Base-by-base conservation (phyloP, 2,329 filamentous ascomycete genomes). In the Proliferodiscus dingleyae region DNA sequence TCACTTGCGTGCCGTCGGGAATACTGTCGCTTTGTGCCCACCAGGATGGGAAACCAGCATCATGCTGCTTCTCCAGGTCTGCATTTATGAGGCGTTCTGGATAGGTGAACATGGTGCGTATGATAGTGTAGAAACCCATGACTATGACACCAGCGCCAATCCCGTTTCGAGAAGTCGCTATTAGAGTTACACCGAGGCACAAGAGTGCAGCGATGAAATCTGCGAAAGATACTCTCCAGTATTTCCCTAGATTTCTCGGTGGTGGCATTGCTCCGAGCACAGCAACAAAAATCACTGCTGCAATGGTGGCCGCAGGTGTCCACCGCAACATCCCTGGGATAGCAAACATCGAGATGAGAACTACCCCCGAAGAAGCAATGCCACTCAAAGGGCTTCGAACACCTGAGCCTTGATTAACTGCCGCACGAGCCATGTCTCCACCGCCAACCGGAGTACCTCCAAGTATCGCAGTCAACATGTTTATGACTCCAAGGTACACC, bases 131-230 rank as follows among this genome's bases (percentile, higher is more conserved):
- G 19, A 46, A 8, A n/a, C 47, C 32, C 42, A 49, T 48, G 39
- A 55, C 49, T 15, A 39, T 16, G 13, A 56, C 5, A 8, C 50
- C 50, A 2, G 38, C 18, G 5, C 37, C 43, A n/a, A 55, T 41
- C 9, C 80, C 81, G 28, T 77, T 69, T 53, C 82, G 77, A 1
- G 76, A 78, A 0, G 72, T 75, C 2, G 75, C 73, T 54, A 83
- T 81, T 8, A 84, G 71, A 0, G 78, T 80, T 3, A 83, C 68
- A 75, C 80, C 83, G 55, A 84, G 77, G 4, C 79, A 73, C 23
- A 84, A 68, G 73, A 82, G 80, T 22, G 76, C 73, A 1, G 77
- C 74, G 41, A 79, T 70, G 54, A 84, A 84, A 61, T 85, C 81
- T 9, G 78, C 74, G 5, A 84, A 71, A 0, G 78, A 83, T 2